Base-by-base conservation (phyloP, 2,329 filamentous ascomycete species). In the Domatiomyces globalis region DNA sequence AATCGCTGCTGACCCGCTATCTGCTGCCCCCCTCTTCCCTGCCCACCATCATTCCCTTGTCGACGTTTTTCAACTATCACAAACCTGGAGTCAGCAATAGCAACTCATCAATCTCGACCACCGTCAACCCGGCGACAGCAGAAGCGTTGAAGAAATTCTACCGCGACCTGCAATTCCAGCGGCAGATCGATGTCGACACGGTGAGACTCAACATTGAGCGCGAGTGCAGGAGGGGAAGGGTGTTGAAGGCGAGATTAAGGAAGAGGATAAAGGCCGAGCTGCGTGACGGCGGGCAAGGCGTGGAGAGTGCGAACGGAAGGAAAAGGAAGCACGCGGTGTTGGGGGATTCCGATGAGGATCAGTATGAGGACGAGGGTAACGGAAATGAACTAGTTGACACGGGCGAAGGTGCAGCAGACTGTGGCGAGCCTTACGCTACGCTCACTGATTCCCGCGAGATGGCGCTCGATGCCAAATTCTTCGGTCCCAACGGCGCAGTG, bases 31-130 rank as follows among this genome's bases (percentile, higher is more conserved):
- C 87, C 10, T 82, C 87, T 6, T 76, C 84, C 25, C 73, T 94
- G 39, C 82, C 84, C 43, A 77, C 83, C 56, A 78, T 88, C 62
- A 72, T 88, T 59, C 82, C 86, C 6, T 75, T 88, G 46, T 74
- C 81, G 52, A 78, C 87, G 58, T 94, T 94, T 71, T 80, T 79
- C 44, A 75, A 75, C 90, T 43, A 92, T 94, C 62, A 87, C 87
- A 9, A 44, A 51, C 17, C 29, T 5, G 46, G 45, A 27, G 36
- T 29, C 25, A 48, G 43, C 45, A 25, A 48, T 43, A 18, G 8
- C 45, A 15, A n/a, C 45, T 25, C 49, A 15, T 46, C 45, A 18
- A 10, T 27, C 9, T 44, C 36, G 10, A 9, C 49, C 22, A 29
- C 49, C 18, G 78, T 75, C 48, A 67, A 77, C 42, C 73, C 81